These are phyloP conservation scores for Ilyonectria destructans DNA, from an alignment of 2,329 filamentous ascomycete genomes.

Conservation along the genomic window DNA sequence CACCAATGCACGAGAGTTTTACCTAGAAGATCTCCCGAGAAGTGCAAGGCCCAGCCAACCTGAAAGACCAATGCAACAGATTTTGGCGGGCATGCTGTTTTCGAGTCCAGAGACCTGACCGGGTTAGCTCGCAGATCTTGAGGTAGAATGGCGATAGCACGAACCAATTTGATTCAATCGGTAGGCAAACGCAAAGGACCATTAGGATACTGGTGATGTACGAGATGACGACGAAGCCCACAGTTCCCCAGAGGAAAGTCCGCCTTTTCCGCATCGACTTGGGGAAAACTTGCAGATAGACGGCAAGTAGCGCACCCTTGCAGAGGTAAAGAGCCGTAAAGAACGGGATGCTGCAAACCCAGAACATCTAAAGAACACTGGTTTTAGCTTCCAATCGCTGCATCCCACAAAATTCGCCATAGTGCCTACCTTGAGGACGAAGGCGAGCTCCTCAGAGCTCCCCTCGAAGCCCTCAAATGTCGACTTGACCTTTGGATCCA, in stretches of 20 bases:
- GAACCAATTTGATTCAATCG: slow-evolving; percentile 29
- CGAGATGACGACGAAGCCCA: not conserved
- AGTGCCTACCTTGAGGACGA: not conserved
- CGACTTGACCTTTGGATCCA: slow-evolving; percentile 14
- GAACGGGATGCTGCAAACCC: slow-evolving; percentile 31
- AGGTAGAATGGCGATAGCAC: not conserved
- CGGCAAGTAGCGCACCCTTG: slow-evolving; percentile 36
- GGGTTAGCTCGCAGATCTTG: not conserved
- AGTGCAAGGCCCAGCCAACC: slow-evolving; percentile 29
- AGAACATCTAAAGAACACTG: slow-evolving; percentile 14
- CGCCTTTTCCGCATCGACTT: slow-evolving; percentile 28
- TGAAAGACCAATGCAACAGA: not conserved
- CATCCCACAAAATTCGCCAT: not conserved
- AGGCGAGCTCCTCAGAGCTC: not conserved
- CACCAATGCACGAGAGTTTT: too few relatives aligned
- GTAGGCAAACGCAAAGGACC: slow-evolving; percentile 23
- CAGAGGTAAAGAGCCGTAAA: slow-evolving; percentile 29
- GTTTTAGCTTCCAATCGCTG: not conserved
- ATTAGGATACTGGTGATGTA: slow-evolving; percentile 9
- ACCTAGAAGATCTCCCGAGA: slow-evolving; percentile 33
- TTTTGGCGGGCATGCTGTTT: not conserved
- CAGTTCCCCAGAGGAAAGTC: slow-evolving; percentile 26
- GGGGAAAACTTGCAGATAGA: slow-evolving; percentile 34
- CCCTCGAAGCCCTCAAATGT: slow-evolving; percentile 5
- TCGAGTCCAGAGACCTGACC: not conserved